Evolutionary conservation across 2,329 filamentous ascomycete genomes (phyloP), one percentile per base, ranked within the genome.

Genomic region (Diaporthe sp.): DNA sequence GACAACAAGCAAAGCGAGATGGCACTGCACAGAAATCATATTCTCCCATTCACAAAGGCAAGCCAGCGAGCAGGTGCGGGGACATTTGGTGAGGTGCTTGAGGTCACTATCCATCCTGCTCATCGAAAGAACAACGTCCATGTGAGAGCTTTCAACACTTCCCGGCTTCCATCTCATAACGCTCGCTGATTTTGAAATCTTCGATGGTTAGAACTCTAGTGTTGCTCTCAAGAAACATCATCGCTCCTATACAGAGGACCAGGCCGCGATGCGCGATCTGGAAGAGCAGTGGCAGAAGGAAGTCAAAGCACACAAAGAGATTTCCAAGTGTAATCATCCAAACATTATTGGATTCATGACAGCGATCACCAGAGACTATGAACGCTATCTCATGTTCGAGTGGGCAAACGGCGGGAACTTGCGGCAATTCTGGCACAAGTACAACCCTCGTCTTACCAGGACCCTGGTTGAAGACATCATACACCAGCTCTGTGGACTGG

Each of bases 401-500:
- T 77, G 73, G 77, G 77, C 77, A 0, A n/a, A 75, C 10, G 73
- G 73, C 4, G 75, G 75, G 1, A 75, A 75, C 17, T n/a, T 78
- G 9, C 62, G 69, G 1, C 57, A 75, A 2, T 57, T 77, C 58
- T 77, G 72, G 37, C 1, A 2, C 22, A 5, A 17, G 3, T 2
- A 51, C 3, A 57, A 9, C 22, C 46, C 13, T 10, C 12, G 1
- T 0, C 69, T 59, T 1, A 42, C 4, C 28, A 17, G 3, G 0
- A 2, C 1, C 37, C 25, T 74, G 9, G 44, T 73, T 9, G n/a
- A 19, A 15, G 25, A 73, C 7, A 7, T 73, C n/a, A 2, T 73
- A 0, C 19, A 25, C 0, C 70, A 72, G 39, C 10, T 76, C 3
- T 19, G 1, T 4, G 77, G 77, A 1, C 34, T 78, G 3, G 73